Evolutionary conservation across 2,329 filamentous ascomycete species (phyloP), one percentile per base, ranked within the genome.

Genomic region (Talaromyces funiculosus): DNA sequence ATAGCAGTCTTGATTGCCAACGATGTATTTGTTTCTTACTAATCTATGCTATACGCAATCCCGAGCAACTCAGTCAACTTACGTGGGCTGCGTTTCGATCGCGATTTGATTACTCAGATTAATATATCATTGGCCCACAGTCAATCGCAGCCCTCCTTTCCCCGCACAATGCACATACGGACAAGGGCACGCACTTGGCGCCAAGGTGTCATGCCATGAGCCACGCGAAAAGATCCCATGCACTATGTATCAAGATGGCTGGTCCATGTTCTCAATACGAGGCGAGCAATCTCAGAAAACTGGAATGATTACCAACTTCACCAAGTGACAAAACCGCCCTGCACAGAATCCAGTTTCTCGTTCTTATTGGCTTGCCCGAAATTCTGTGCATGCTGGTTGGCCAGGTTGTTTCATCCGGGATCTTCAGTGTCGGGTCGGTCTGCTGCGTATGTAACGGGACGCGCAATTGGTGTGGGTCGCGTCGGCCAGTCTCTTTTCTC

Each of bases 371-470:
- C 9, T 9, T 33, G 20, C 14, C n/a, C 16, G 14, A 16, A 16
- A 42, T 7, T 8, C 40, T 43, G 20, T 22, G 40, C 9, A n/a
- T 6, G 45, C 7, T 49, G 45, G 24, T 49, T 49, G 14, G 45
- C 16, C 24, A 1, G 16, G 24, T 16, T 24, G n/a, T 47, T 2
- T 45, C 43, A 47, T 29, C 7, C 16, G 40, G 40, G 45, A 14
- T 22, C 49, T 24, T 29, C 49, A 53, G 49, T 57, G 42, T 31
- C 45, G 57, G 57, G 57, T 59, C 57, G 45, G n/a, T n/a, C n/a
- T n/a, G n/a, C n/a, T n/a, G n/a, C n/a, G n/a, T n/a, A n/a, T n/a
- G n/a, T n/a, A 22, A 31, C 26, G 47, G 47, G 47, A 53, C 47
- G 45, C 45, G 26, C 45, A 37, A 38, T 26, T 16, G 4, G 22